phyloP scores from a whole-genome alignment of 371 early-diverging fungal species.

The Haplosporangium sp. region DNA sequence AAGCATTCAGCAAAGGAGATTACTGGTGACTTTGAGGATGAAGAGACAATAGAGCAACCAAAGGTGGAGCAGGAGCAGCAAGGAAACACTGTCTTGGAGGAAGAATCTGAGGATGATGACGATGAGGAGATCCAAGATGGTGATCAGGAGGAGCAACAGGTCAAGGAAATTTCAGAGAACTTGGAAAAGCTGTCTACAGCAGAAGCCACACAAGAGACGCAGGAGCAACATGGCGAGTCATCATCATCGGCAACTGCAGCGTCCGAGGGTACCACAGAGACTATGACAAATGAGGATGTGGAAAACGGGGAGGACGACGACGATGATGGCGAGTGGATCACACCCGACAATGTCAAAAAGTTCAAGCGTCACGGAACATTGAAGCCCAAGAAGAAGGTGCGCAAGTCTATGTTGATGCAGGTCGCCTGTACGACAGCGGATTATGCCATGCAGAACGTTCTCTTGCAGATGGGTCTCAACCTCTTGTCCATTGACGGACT shows the following conservation, averaged over 20 bases:
- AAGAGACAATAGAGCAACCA: slow-evolving; percentile 3
- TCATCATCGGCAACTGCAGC: slow-evolving; percentile 11
- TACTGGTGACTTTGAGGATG: slow-evolving; percentile 44
- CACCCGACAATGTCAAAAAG: slow-evolving; percentile 86
- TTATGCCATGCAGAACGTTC: slow-evolving; percentile 98
- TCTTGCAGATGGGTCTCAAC: slow-evolving; percentile 91
- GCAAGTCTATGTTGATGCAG: slow-evolving; percentile 57
- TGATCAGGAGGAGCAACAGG: slow-evolving; percentile 35
- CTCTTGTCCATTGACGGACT: slow-evolving; percentile 90
- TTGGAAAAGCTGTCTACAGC: slow-evolving; percentile 23
- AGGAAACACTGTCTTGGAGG: slow-evolving; percentile 49
- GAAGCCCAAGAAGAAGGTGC: slow-evolving; percentile 57
- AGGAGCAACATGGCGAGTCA: slow-evolving; percentile 35
- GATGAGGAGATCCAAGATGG: slow-evolving; percentile 49
- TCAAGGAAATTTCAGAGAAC: slow-evolving; percentile 38
- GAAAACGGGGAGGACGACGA: slow-evolving; percentile 60
- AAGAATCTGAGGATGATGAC: slow-evolving; percentile 61
- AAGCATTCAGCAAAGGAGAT: slow-evolving; percentile 53
- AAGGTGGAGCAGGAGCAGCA: slow-evolving; percentile 15
- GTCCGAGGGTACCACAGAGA: slow-evolving; percentile 9
- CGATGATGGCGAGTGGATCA: slow-evolving; percentile 93
- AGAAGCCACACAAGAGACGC: slow-evolving; percentile 16
- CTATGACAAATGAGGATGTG: slow-evolving; percentile 24
- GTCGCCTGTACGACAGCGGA: slow-evolving; percentile 95
- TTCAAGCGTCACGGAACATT: slow-evolving; percentile 69